These are phyloP conservation scores for Bromus sterilis DNA, from an alignment of 176 grass and related monocot genomes.

Conservation along the genomic window DNA sequence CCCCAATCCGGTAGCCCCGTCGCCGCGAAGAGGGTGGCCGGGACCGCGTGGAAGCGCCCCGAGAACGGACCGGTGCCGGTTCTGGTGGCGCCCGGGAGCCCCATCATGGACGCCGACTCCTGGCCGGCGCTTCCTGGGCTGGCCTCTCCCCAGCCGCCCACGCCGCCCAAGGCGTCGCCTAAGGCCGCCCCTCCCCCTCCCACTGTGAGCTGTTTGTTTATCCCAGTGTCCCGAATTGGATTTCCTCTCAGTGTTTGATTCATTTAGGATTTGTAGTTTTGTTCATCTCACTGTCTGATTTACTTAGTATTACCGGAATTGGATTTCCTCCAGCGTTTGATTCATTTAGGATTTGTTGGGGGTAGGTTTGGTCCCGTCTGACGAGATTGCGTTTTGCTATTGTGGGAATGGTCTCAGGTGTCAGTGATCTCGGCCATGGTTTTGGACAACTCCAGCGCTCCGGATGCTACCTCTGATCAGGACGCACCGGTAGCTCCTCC, in stretches of 20 bases:
- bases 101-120: conserved; percentile 53
- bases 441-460: conserved; percentile 2
- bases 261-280: not conserved
- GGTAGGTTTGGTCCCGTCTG: not conserved
- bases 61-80: conserved; percentile 1
- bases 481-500: conserved; percentile 9
- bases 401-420: conserved; percentile 8
- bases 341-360: not conserved
- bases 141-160: conserved; percentile 27
- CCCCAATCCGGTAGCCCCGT: conserved; percentile 12
- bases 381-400: conserved; percentile 27
- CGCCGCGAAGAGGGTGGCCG: conserved; percentile 21
- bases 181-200: conserved; percentile 32
- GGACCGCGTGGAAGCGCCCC: conserved; percentile 41
- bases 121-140: conserved; percentile 86
- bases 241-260: conserved; percentile 19
- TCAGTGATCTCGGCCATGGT: conserved; percentile 1
- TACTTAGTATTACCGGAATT: not conserved
- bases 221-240: too few species aligned
- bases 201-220: conserved; percentile 25
- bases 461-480: conserved; percentile 11
- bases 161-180: conserved; percentile 27
- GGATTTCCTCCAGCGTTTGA: conserved; percentile 1
- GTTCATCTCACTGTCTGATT: conserved; percentile 1
- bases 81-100: conserved; percentile 30